Evolutionary conservation across 2,329 filamentous ascomycete genomes (phyloP), one percentile per base, ranked within the genome.

Genomic region (Hortaea werneckii): DNA sequence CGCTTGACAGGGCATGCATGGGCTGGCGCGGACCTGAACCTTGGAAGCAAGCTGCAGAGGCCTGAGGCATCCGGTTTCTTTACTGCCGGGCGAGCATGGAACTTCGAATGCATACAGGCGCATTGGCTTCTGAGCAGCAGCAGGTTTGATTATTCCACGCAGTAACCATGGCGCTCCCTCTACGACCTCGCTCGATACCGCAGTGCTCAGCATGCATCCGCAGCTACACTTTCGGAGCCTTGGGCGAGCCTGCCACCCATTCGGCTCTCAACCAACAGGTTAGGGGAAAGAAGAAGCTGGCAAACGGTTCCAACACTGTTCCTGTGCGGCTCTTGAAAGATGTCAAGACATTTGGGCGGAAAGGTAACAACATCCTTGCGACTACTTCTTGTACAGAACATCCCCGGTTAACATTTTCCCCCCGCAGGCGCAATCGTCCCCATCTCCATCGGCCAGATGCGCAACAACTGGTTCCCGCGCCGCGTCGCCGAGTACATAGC

Each of bases 401-500:
- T 20, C 20, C 4, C 20, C 20, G 20, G 20, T 4, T 20, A 20
- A 20, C 20, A 20, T 20, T 20, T 9, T 32, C 6, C 8, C 8
- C 4, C n/a, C 32, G 27, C 50, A 79, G 76, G 75, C 50, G 60
- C 71, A 12, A 69, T 77, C 48, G 64, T 79, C 13, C 71, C 74
- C 29, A 65, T 78, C 37, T 60, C 70, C n/a, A 60, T 65, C 11
- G 72, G 75, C 20, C 63, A 67, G 34, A 78, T 80, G 75, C 68
- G 76, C 51, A 77, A 77, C 56, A 60, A 63, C 44, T 77, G 70
- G 70, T 77, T 72, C 52, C 75, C 74, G 3, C 59, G 59, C 38
- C 63, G 67, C 47, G 63, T 71, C 50, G 76, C 76, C 50, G 67
- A 73, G 57, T 79, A 79, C 60, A 64, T 77, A 20, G 69, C 73